Conservation (phyloP, 139 green algal species). For the Picochlorum sp. region DNA sequence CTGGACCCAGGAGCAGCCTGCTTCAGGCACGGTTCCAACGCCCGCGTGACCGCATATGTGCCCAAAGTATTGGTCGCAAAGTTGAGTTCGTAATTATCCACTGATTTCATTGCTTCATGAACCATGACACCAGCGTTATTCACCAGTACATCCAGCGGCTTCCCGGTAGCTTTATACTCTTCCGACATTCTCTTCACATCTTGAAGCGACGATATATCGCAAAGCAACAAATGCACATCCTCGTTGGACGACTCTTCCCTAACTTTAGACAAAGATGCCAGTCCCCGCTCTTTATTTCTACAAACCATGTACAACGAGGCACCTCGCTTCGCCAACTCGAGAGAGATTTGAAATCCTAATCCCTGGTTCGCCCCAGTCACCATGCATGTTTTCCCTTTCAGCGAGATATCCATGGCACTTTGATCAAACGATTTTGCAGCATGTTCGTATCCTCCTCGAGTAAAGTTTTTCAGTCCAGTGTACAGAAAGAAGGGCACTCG, state of each 20-base stretch:
- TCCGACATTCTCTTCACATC: conserved; percentile 27
- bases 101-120: conserved; percentile 23
- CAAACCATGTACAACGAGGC: conserved; percentile 52
- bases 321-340: conserved; percentile 34
- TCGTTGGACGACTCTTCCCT: conserved; percentile 27
- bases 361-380: conserved; percentile 59
- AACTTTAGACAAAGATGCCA: conserved; percentile 26
- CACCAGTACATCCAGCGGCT: conserved; percentile 45
- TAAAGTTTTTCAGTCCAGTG: conserved; percentile 36
- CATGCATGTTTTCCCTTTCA: conserved; percentile 34
- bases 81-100: conserved; percentile 43
- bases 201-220: conserved; percentile 45
- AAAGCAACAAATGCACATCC: conserved; percentile 47
- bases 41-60: conserved; percentile 34
- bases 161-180: conserved; percentile 16
- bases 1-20: conserved; percentile 1
- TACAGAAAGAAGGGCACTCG: conserved; percentile 9
- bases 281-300: conserved; percentile 34
- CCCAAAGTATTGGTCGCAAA: conserved; percentile 61
- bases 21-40: conserved; percentile 33
- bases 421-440: conserved; percentile 35
- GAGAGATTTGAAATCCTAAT: conserved; percentile 32
- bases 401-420: conserved; percentile 20
- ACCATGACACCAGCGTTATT: conserved; percentile 65
- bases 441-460: conserved; percentile 27